A percentile compares a stretch with the other conserved stretches of the same genome.
phyloP scores from a whole-genome alignment of 352 stramenopile genomes.

The Phytopythium aichiense region DNA sequence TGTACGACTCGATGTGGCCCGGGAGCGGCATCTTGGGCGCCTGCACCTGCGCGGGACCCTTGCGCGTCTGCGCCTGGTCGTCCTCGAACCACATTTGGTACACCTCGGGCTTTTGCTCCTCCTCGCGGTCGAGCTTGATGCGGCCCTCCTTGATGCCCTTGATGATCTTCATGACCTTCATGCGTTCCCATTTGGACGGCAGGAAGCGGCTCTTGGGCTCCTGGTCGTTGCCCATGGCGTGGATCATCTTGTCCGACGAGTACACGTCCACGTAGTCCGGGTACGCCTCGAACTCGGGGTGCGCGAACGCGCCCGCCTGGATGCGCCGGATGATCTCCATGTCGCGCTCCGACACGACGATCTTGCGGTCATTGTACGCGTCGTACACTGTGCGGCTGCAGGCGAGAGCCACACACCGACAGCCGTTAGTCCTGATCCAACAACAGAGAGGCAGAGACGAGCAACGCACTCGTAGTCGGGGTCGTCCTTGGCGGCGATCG shows the following conservation, averaged over 20 bases:
- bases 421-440: slow-evolving; percentile 1
- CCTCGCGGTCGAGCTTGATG: slow-evolving; percentile 91
- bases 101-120: slow-evolving; percentile 89
- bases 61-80: slow-evolving; percentile 83
- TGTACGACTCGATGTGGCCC: slow-evolving; percentile 98
- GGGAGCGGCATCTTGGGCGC: slow-evolving; percentile 97
- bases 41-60: slow-evolving; percentile 95
- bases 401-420: background rate
- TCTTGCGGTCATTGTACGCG: slow-evolving; percentile 97
- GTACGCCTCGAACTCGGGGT: slow-evolving; percentile 91
- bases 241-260: slow-evolving; percentile 85
- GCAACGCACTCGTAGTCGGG: slow-evolving; percentile 89
- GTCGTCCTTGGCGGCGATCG: slow-evolving; percentile 85
- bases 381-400: slow-evolving; percentile 96
- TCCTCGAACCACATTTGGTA: slow-evolving; percentile 94
- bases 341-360: slow-evolving; percentile 95
- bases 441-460: background rate
- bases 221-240: slow-evolving; percentile 84
- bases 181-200: slow-evolving; percentile 96
- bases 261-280: slow-evolving; percentile 90
- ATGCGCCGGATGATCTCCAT: slow-evolving; percentile 98
- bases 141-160: slow-evolving; percentile 96
- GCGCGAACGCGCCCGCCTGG: slow-evolving; percentile 89
- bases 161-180: slow-evolving; percentile 96
- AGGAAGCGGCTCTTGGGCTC: slow-evolving; percentile 94